These are phyloP conservation scores for Cryphonectria naterciae DNA, from an alignment of 2,329 filamentous ascomycete genomes.

Conservation along the genomic window DNA sequence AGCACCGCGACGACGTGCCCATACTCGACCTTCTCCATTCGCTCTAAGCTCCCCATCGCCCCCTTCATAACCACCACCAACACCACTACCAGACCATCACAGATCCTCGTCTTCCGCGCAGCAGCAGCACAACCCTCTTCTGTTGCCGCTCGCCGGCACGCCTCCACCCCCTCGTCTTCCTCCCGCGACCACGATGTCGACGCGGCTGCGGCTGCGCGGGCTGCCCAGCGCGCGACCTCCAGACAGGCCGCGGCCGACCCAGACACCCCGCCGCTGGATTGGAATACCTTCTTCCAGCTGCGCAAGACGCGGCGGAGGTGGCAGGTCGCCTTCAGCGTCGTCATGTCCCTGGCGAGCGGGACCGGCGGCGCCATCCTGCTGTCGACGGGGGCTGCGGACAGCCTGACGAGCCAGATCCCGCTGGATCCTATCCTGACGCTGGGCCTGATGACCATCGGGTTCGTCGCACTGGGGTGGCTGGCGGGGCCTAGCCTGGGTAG, in stretches of 20 bases:
- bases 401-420: constrained; percentile 71
- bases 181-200: constrained; percentile 29
- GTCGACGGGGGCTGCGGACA: constrained; percentile 72
- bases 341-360: constrained; percentile 66
- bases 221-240: constrained; percentile 25
- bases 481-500: constrained; percentile 82
- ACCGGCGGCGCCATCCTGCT: constrained; percentile 67
- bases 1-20: constrained; percentile 36
- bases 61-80: constrained; percentile 29
- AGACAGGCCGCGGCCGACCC: constrained; percentile 32
- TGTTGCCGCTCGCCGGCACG: constrained; percentile 33
- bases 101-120: constrained; percentile 27
- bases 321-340: constrained; percentile 76
- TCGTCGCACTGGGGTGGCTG: constrained; percentile 84
- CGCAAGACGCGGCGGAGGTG: constrained; percentile 83
- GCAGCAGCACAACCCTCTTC: constrained; percentile 18
- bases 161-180: constrained; percentile 29
- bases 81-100: constrained; percentile 30
- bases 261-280: constrained; percentile 62
- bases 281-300: constrained; percentile 92
- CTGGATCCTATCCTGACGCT: constrained; percentile 87
- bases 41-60: constrained; percentile 30
- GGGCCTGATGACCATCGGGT: constrained; percentile 77
- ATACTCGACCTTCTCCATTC: constrained; percentile 36
- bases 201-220: constrained; percentile 33